Evolutionary conservation across 805 yeast genomes (phyloP).

Genomic region (Spathaspora sp.): DNA sequence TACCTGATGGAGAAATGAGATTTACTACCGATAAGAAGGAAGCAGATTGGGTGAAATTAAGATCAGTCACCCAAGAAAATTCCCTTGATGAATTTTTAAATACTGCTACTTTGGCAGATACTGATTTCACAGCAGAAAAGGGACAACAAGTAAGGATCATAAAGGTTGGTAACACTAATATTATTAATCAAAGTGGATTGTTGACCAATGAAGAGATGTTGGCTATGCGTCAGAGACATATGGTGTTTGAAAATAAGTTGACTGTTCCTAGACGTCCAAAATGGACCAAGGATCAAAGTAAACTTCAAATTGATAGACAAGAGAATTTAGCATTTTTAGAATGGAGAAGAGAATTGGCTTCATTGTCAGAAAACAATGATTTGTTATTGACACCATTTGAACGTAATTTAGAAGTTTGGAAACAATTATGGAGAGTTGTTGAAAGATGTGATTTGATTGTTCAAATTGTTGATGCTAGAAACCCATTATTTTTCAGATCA

Average conservation of each 20-base stretch:
- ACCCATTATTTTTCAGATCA: slow-evolving; percentile 86
- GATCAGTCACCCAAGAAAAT: slow-evolving; percentile 93
- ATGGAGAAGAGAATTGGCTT: slow-evolving; percentile 91
- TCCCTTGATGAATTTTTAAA: slow-evolving; percentile 91
- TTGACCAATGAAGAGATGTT: slow-evolving; percentile 65
- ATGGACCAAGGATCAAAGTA: slow-evolving; percentile 74
- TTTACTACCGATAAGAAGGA: slow-evolving; percentile 84
- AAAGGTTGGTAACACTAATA: slow-evolving; percentile 55
- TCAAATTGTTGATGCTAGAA: slow-evolving; percentile 96
- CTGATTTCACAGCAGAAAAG: slow-evolving; percentile 92
- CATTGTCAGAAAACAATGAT: slow-evolving; percentile 79
- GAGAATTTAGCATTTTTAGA: slow-evolving; percentile 89
- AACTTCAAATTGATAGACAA: slow-evolving; percentile 72
- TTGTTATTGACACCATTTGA: slow-evolving; percentile 92
- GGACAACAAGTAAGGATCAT: slow-evolving; percentile 80
- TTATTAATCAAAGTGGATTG: slow-evolving; percentile 41
- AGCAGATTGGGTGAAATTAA: slow-evolving; percentile 83
- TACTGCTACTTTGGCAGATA: slow-evolving; percentile 94
- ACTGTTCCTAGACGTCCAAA: slow-evolving; percentile 91
- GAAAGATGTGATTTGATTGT: slow-evolving; percentile 93
- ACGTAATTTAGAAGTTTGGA: slow-evolving; percentile 96
- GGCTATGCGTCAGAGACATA: slow-evolving; percentile 57
- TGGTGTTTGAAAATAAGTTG: slow-evolving; percentile 63
- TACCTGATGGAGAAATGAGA: slow-evolving; percentile 86
- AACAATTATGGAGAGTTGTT: slow-evolving; percentile 96